These are phyloP conservation scores for Anthracocystis panici-leucophaei DNA, from an alignment of 1,284 basidiomycete genomes.

Conservation along the genomic window DNA sequence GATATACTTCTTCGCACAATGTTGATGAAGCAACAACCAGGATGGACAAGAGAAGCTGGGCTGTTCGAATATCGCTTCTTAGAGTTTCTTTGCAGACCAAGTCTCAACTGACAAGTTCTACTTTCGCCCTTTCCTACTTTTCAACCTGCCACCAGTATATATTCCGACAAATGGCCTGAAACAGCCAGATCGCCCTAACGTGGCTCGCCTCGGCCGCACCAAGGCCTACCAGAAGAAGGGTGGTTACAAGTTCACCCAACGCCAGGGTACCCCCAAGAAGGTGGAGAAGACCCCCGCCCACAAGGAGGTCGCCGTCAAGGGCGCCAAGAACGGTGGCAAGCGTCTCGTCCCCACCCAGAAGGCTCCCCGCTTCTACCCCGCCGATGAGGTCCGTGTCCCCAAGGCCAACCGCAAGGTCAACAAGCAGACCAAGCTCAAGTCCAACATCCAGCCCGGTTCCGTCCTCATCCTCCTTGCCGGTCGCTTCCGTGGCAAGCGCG, in stretches of 20 bases:
- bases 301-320: constrained; percentile 86
- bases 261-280: constrained; percentile 75
- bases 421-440: constrained; percentile 79
- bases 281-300: constrained; percentile 72
- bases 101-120: constrained; percentile 19
- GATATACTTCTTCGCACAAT: neutral
- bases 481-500: constrained; percentile 97
- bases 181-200: constrained; percentile 80
- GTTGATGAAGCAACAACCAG: neutral
- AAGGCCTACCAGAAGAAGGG: constrained; percentile 82
- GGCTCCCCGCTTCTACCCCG: constrained; percentile 95
- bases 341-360: constrained; percentile 86
- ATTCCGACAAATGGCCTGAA: constrained; percentile 83
- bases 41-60: constrained; percentile 4
- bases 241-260: constrained; percentile 79
- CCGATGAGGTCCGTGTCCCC: constrained; percentile 88
- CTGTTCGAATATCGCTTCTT: constrained; percentile 7
- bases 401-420: constrained; percentile 91
- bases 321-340: constrained; percentile 90
- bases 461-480: constrained; percentile 97
- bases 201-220: constrained; percentile 78
- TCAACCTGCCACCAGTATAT: constrained; percentile 31
- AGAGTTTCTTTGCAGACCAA: neutral
- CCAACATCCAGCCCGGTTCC: constrained; percentile 91
- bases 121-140: neutral